Base-by-base conservation (phyloP, 352 stramenopile species). In the Globisporangium solare region DNA sequence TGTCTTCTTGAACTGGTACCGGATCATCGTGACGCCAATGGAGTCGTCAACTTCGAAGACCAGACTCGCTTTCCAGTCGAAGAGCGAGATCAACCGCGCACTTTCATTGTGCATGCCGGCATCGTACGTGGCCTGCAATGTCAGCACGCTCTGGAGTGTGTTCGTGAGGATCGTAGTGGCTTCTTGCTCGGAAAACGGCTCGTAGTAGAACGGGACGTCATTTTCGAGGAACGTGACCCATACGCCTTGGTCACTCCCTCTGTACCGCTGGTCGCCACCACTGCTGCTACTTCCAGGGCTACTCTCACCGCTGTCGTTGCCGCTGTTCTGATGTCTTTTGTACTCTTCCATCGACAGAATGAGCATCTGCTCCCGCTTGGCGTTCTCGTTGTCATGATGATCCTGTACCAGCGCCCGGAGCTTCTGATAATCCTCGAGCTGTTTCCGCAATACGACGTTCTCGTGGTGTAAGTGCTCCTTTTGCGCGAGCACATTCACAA, bases 401-500 rank as follows among this genome's bases (percentile, higher is more conserved):
- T 57, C 39, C 8, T 40, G 22, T 17, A 57, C 14, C 14, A 42
- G 21, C 11, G 27, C 14, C 14, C 39, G 52, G 13, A 60, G 21
- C 18, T 37, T 55, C 14, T 46, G 51, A 17, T 61, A 48, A 13
- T 61, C 57, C 17, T 40, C 24, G 35, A 68, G 56, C 12, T 47
- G 50, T 12, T 64, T 35, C 17, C 61, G 56, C 49, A 68, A 46
- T 21, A 41, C 37, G 8, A 47, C 56, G 56, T 68, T 68, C 31
- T 56, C 61, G 8, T 64, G 40, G 35, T 61, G 50, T 17, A 68
- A 46, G 2, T 54, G 48, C 21, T 57, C 51, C 27, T 57, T 57
- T 17, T 57, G 39, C 22, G 24, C 39, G 5, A 57, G 40, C 12
- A 49, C 22, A 22, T 27, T 7, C 6, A 57, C 51, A 12, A 50